Conservation (phyloP, 192 early-diverging fungal species). For the Podila epicladia region DNA sequence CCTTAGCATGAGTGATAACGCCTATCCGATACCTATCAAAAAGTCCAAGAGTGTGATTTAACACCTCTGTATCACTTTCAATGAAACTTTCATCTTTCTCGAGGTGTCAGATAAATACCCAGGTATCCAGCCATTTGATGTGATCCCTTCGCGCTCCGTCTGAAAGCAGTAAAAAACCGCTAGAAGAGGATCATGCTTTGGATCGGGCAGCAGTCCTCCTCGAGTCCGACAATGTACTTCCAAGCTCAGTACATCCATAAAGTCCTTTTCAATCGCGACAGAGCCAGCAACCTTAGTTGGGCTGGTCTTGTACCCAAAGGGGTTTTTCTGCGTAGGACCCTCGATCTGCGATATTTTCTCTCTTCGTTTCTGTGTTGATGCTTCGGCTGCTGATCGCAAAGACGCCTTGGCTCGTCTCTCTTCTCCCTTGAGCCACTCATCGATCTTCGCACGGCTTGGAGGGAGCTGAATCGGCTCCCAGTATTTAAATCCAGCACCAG, state of each 20-base stretch:
- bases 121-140: constrained; percentile 57
- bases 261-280: constrained; percentile 52
- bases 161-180: constrained; percentile 77
- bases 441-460: constrained; percentile 39
- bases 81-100: not conserved
- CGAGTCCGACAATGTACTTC: constrained; percentile 71
- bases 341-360: constrained; percentile 59
- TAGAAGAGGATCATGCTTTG: constrained; percentile 67
- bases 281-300: constrained; percentile 57
- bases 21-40: constrained; percentile 61
- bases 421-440: constrained; percentile 57
- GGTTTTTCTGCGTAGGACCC: constrained; percentile 69
- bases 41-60: not conserved
- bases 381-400: constrained; percentile 11
- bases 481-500: constrained; percentile 12
- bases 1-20: constrained; percentile 54
- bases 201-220: constrained; percentile 71
- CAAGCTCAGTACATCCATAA: constrained; percentile 65
- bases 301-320: constrained; percentile 73
- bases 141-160: constrained; percentile 52
- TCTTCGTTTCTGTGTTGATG: constrained; percentile 26
- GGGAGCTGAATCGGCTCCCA: constrained; percentile 51
- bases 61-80: not conserved
- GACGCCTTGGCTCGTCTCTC: constrained; percentile 17
- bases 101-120: constrained; percentile 37